Evolutionary conservation across 768 basidiomycete species (phyloP).

Genomic region (Lactarius vividus): DNA sequence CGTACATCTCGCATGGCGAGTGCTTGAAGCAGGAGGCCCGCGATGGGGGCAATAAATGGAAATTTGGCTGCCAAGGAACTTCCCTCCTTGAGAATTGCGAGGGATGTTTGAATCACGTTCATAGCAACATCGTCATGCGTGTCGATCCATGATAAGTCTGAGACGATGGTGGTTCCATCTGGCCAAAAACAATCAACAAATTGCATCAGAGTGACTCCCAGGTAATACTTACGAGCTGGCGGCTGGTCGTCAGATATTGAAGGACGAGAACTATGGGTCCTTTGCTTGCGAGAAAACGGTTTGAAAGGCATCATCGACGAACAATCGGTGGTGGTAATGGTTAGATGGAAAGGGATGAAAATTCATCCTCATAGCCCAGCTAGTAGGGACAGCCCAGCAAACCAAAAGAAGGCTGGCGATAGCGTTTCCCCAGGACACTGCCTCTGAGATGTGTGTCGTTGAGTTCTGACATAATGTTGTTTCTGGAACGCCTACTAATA

Average conservation of each 20-base stretch:
- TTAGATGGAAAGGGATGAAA: no score
- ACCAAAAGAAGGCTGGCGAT: no score
- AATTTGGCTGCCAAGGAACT: neutral
- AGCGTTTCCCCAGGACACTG: no score
- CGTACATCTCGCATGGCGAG: no score
- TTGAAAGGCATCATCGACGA: neutral
- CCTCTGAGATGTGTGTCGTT: no score
- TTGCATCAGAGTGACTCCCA: neutral
- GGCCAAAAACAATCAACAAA: neutral
- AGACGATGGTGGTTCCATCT: neutral
- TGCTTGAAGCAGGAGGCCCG: no score
- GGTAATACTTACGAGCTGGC: neutral
- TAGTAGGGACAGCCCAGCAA: no score
- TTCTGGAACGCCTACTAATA: no score
- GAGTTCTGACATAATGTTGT: no score
- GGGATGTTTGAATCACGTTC: neutral
- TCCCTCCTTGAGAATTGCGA: neutral
- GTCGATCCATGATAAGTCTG: neutral
- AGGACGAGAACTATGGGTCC: neutral
- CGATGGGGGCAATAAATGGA: no score
- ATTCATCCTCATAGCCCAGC: no score
- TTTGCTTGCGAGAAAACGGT: neutral
- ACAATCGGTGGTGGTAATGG: neutral
- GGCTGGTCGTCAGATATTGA: neutral
- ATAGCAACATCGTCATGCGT: neutral